Percentiles rank a stretch among this genome's conserved stretches.
phyloP scores from a whole-genome alignment of 768 basidiomycete genomes.

The Rhodotorula babjevae region DNA sequence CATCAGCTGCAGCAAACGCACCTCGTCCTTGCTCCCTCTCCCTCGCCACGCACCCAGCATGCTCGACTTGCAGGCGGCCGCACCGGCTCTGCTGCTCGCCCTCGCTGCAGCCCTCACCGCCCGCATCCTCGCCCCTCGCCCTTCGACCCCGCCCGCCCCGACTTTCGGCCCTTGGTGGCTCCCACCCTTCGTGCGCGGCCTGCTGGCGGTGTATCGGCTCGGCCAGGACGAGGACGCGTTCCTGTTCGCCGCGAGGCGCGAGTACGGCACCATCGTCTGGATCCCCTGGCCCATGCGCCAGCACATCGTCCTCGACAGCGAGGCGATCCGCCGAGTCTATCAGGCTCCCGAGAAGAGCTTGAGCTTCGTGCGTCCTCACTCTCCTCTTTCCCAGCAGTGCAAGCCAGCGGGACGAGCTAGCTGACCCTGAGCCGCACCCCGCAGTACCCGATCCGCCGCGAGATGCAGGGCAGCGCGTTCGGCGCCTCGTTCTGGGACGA shows the following conservation, averaged over 20 bases:
- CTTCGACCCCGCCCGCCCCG: background rate
- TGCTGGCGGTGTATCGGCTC: conserved; percentile 23
- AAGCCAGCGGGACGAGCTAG: too few relatives aligned
- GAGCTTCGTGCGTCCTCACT: conserved; percentile 19
- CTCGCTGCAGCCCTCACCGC: background rate
- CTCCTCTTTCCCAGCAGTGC: too few relatives aligned
- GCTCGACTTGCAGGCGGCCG: background rate
- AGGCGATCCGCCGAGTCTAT: conserved; percentile 25
- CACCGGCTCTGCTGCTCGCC: background rate
- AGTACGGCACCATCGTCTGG: conserved; percentile 11
- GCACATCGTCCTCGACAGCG: conserved; percentile 19
- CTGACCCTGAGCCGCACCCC: too few relatives aligned
- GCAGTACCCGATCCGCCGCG: conserved; percentile 24
- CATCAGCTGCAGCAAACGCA: too few relatives aligned
- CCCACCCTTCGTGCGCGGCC: conserved; percentile 26
- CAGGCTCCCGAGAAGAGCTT: conserved; percentile 2
- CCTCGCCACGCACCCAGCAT: background rate
- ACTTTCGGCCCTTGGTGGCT: background rate
- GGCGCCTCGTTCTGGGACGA: conserved; percentile 13
- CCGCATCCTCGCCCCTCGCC: background rate
- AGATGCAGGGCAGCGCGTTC: conserved; percentile 28
- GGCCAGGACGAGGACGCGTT: conserved; percentile 36
- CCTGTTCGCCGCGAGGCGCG: background rate
- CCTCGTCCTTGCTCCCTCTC: background rate
- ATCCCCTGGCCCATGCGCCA: conserved; percentile 36